phyloP scores from a whole-genome alignment of 441 rosid genomes.

The Macaranga tanarius region DNA sequence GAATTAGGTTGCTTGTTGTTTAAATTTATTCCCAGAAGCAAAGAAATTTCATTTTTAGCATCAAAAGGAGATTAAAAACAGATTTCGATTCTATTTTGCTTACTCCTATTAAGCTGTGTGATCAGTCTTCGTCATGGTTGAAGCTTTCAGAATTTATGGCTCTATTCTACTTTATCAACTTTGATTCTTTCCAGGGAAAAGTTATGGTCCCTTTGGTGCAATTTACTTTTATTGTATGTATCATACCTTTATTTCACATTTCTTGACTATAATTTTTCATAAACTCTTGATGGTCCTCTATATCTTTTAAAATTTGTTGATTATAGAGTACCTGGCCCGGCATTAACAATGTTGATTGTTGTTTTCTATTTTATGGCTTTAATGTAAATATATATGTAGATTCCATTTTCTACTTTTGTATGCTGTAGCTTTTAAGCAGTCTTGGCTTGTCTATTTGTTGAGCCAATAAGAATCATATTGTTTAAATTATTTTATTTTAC shows the following conservation, averaged over 20 bases:
- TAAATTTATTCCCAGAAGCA: not conserved
- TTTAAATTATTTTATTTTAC: not conserved
- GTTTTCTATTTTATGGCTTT: not conserved
- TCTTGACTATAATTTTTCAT: not conserved
- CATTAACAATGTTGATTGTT: not conserved
- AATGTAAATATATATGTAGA: not conserved
- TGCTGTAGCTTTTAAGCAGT: not conserved
- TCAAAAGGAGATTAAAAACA: not conserved
- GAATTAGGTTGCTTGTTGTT: not conserved
- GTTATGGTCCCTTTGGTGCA: not conserved
- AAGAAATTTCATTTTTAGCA: not conserved
- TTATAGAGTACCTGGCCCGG: not conserved
- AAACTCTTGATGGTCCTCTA: not conserved
- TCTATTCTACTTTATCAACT: not conserved
- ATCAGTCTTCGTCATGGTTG: not conserved
- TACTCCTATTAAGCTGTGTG: not conserved
- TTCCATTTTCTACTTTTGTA: conserved; percentile 10
- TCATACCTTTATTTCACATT: not conserved
- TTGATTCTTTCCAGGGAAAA: not conserved
- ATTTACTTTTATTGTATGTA: not conserved
- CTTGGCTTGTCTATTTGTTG: conserved; percentile 1
- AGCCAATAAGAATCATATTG: not conserved
- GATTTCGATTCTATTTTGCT: not conserved
- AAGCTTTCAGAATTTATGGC: not conserved
- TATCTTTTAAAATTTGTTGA: not conserved